Conservation (phyloP, 108 stramenopile genomes). For the Skeletonema tropicum region DNA sequence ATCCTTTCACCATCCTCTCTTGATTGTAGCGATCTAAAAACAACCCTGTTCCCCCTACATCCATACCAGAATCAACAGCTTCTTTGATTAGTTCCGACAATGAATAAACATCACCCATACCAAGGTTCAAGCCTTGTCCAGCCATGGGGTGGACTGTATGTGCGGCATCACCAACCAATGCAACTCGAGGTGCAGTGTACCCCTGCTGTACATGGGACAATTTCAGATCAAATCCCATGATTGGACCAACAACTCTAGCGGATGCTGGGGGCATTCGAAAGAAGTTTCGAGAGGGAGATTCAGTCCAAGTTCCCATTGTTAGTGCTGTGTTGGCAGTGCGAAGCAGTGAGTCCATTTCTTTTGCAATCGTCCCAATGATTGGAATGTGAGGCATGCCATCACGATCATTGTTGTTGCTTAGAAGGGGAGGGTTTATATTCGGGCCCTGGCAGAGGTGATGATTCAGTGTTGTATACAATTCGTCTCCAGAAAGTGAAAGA, state of each 20-base stretch:
- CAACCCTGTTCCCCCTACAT: constrained; percentile 51
- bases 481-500: constrained; percentile 31
- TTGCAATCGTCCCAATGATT: constrained; percentile 24
- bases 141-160: constrained; percentile 98
- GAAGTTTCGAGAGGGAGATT: constrained; percentile 59
- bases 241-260: constrained; percentile 29
- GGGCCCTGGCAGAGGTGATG: constrained; percentile 70
- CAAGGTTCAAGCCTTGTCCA: constrained; percentile 96
- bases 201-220: constrained; percentile 41
- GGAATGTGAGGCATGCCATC: constrained; percentile 19
- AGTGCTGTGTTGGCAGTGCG: constrained; percentile 47
- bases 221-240: constrained; percentile 46
- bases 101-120: constrained; percentile 82
- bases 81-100: constrained; percentile 62
- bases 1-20: constrained; percentile 63
- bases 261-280: constrained; percentile 54
- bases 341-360: constrained; percentile 45
- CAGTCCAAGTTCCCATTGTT: constrained; percentile 58
- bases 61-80: constrained; percentile 74
- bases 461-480: constrained; percentile 61
- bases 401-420: constrained; percentile 3
- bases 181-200: constrained; percentile 58
- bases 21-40: constrained; percentile 56
- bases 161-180: constrained; percentile 94
- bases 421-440: constrained; percentile 47